phyloP scores from a whole-genome alignment of 352 stramenopile genomes.

The Phytophthora colocasiae region DNA sequence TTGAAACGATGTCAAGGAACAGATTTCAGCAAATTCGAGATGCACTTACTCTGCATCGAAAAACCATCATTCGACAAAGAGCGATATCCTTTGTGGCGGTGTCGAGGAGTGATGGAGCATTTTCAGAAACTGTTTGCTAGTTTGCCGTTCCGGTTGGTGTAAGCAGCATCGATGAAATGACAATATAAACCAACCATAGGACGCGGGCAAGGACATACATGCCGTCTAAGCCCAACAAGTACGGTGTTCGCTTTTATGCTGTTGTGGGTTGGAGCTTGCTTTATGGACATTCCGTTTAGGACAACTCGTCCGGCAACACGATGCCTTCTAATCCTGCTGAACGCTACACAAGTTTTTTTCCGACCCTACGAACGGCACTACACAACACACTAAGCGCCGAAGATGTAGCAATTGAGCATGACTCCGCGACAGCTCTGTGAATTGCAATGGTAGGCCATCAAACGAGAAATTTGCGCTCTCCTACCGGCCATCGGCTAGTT shows the following conservation, averaged over 20 bases:
- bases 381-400: background rate
- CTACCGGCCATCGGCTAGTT: constrained; percentile 2
- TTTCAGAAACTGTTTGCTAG: constrained; percentile 12
- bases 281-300: constrained; percentile 7
- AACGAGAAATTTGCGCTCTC: background rate
- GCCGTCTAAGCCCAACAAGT: constrained; percentile 15
- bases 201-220: background rate
- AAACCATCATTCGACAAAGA: background rate
- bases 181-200: constrained; percentile 2
- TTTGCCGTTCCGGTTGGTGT: constrained; percentile 13
- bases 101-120: constrained; percentile 1
- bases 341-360: constrained; percentile 12
- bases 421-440: constrained; percentile 6
- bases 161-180: constrained; percentile 20
- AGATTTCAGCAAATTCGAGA: constrained; percentile 17
- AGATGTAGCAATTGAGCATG: background rate
- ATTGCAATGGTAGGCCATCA: constrained; percentile 15
- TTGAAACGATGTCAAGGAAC: constrained; percentile 15
- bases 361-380: constrained; percentile 4
- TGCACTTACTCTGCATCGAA: constrained; percentile 3
- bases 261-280: constrained; percentile 4
- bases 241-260: constrained; percentile 10
- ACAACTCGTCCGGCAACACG: constrained; percentile 1
- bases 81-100: constrained; percentile 7
- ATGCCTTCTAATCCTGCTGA: background rate